Percentiles rank a stretch among this genome's conserved stretches.
Conservation (phyloP, 2,329 filamentous ascomycete species). For the Colletotrichum spinosum region DNA sequence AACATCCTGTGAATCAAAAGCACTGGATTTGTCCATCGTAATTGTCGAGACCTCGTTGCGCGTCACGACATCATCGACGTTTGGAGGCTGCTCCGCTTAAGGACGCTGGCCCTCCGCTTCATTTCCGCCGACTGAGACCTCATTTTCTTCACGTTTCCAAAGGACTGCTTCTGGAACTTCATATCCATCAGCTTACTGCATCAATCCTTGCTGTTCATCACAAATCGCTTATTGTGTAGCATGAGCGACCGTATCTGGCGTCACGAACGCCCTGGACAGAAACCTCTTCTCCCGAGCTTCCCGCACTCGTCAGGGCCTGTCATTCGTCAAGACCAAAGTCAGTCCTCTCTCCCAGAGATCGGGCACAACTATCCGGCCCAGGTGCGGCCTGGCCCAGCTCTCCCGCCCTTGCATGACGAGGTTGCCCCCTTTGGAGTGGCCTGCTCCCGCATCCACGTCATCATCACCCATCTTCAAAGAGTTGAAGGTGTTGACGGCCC, state of each 20-base stretch:
- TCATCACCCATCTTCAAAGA: neutral
- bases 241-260: neutral
- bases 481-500: neutral
- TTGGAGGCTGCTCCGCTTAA: no score
- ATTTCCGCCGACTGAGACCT: slow-evolving; percentile 9
- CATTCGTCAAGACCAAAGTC: slow-evolving; percentile 5
- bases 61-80: neutral
- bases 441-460: slow-evolving; percentile 9
- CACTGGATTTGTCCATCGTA: no score
- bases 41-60: neutral
- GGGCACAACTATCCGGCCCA: slow-evolving; percentile 8
- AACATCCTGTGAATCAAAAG: no score
- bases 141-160: slow-evolving; percentile 9
- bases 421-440: slow-evolving; percentile 5
- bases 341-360: neutral
- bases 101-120: neutral
- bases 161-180: neutral
- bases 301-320: neutral
- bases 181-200: neutral
- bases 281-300: neutral
- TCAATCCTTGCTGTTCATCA: slow-evolving; percentile 7
- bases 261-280: neutral
- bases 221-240: slow-evolving; percentile 10
- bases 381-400: slow-evolving; percentile 10
- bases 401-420: slow-evolving; percentile 30